Percentiles rank a stretch among this genome's conserved stretches.
phyloP scores from a whole-genome alignment of 169 alveolate genomes.

The Plasmodium berghei region DNA sequence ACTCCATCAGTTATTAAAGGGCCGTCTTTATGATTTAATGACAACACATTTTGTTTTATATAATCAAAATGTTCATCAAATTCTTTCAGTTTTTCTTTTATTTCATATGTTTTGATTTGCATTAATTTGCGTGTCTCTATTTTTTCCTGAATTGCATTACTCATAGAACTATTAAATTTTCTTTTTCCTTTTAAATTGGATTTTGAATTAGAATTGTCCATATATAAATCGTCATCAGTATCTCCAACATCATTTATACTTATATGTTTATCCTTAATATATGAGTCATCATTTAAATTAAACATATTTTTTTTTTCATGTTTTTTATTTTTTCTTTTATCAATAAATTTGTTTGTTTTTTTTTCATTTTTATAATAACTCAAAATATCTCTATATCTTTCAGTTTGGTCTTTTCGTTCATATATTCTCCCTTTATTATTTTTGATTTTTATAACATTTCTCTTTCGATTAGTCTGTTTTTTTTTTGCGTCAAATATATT shows the following conservation, averaged over 20 bases:
- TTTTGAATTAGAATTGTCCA: background rate
- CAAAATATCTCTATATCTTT: slow-evolving; percentile 47
- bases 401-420: slow-evolving; percentile 30
- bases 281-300: slow-evolving; percentile 53
- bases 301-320: slow-evolving; percentile 35
- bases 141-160: slow-evolving; percentile 21
- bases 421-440: slow-evolving; percentile 11
- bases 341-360: slow-evolving; percentile 77
- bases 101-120: slow-evolving; percentile 63
- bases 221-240: background rate
- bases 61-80: slow-evolving; percentile 72
- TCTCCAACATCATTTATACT: slow-evolving; percentile 34
- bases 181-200: background rate
- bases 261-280: slow-evolving; percentile 41
- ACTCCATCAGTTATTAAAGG: too few relatives aligned
- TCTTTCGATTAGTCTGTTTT: slow-evolving; percentile 30
- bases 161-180: slow-evolving; percentile 2
- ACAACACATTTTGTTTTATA: slow-evolving; percentile 37
- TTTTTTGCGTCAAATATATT: slow-evolving; percentile 47
- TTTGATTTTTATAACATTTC: slow-evolving; percentile 47
- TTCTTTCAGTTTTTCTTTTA: slow-evolving; percentile 58
- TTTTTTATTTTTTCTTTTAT: slow-evolving; percentile 71
- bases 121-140: slow-evolving; percentile 34
- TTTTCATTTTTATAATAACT: slow-evolving; percentile 69
- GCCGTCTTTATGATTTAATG: slow-evolving; percentile 1